Conservation (phyloP, 2,329 filamentous ascomycete species). For the Diaporthe humulicola region DNA sequence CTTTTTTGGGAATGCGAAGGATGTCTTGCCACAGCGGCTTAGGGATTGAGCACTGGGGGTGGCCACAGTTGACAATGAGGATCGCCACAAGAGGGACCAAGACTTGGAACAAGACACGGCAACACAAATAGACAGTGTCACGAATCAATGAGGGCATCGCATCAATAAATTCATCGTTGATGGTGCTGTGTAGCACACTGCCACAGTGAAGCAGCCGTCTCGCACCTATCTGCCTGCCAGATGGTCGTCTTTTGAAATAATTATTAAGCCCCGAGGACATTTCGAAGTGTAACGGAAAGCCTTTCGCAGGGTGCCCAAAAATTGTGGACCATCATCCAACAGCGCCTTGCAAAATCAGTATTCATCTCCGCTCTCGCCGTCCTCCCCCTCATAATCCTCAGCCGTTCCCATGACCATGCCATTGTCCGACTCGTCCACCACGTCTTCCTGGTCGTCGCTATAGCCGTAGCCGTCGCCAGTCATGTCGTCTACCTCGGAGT, state of each 20-base stretch:
- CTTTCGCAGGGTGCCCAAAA: not conserved
- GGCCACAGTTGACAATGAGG: not conserved
- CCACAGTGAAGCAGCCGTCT: not conserved
- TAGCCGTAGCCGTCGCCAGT: not conserved
- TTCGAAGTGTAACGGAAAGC: not conserved
- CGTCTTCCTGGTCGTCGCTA: constrained; percentile 28
- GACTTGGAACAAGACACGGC: not conserved
- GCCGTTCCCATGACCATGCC: constrained; percentile 10
- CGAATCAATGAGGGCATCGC: not conserved
- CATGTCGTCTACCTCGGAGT: constrained; percentile 26
- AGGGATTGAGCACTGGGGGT: not conserved
- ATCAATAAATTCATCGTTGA: not conserved
- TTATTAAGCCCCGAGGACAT: not conserved
- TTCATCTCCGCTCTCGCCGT: constrained; percentile 10
- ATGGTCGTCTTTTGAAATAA: not conserved
- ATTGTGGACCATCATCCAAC: not conserved
- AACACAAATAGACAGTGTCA: not conserved
- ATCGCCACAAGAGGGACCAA: not conserved
- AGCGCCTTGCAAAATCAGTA: constrained; percentile 1
- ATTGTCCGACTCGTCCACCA: not conserved
- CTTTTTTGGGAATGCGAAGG: not conserved
- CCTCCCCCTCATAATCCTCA: constrained; percentile 4
- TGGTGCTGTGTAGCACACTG: not conserved
- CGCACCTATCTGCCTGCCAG: not conserved
- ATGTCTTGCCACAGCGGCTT: not conserved